Base-by-base conservation (phyloP, 2,329 filamentous ascomycete species). In the Xylariales sp. region DNA sequence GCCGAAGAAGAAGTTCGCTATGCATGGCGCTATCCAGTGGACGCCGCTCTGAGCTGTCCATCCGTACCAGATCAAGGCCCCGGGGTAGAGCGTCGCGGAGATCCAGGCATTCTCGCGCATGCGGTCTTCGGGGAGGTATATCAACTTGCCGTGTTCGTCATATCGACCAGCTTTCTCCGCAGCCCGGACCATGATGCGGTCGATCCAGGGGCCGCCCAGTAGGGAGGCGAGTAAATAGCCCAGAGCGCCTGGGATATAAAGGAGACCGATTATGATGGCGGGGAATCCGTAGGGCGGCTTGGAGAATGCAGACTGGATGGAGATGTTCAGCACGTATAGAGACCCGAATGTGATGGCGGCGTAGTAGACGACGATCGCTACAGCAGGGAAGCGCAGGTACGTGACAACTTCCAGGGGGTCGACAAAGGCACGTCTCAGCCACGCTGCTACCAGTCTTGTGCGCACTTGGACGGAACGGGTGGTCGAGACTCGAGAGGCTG, bases 61-160 rank as follows among this genome's bases (percentile, higher is more conserved):
- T 4, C 88, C 88, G 56, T 87, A 93, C 69, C 82, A 81, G 20
- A 93, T 68, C 45, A 93, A 60, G 0, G 81, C 82, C 0, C 71
- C 69, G 0, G 88, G 88, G 51, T 85, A 90, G 33, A 90, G 51
- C 3, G 80, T 68, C 1, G 82, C 82, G 3, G 83, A 84, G 1
- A 90, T 61, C 83, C 83, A 91, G 3, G 84, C 84, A 56, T 94
- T 93, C 57, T 91, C 84, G 31, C 82, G 73, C 78, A 93, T 86
- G 10, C 88, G 76, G 59, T 94, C 88, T 62, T 93, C 88, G 0
- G 88, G 88, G 2, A 79, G 69, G 54, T 80, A 84, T 8, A 87
- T 65, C 15, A 88, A 67, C 44, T 73, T 75, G 11, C 86, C 86
- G 27, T 76, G 62, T 25, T 73, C 74, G 50, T 88, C 84, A 52